These are phyloP conservation scores for Ophiostoma sp. DNA, from an alignment of 2,329 filamentous ascomycete genomes.

Conservation along the genomic window DNA sequence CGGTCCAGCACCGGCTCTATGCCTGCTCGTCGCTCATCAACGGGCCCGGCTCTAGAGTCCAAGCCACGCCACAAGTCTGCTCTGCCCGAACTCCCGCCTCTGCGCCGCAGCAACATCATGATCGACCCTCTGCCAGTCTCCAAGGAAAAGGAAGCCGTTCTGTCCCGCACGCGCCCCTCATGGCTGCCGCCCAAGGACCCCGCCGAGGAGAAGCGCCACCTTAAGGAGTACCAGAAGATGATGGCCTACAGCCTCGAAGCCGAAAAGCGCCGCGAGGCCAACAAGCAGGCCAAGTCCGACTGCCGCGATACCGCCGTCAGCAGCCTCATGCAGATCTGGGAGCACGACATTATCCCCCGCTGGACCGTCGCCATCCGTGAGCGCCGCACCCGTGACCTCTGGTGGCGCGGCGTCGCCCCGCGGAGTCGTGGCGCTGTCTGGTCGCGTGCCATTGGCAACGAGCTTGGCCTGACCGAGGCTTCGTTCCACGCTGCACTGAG, in stretches of 20 bases:
- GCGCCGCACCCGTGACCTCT: conserved; percentile 70
- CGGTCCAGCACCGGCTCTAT: conserved; percentile 42
- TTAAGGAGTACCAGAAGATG: conserved; percentile 84
- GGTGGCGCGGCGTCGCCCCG: conserved; percentile 78
- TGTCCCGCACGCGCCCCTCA: conserved; percentile 76
- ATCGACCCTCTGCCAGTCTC: conserved; percentile 82
- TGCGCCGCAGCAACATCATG: conserved; percentile 75
- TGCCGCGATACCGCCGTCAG: conserved; percentile 57
- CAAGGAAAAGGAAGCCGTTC: conserved; percentile 81
- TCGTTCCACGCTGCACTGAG: conserved; percentile 71
- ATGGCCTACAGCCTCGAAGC: conserved; percentile 65
- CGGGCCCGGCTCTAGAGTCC: conserved; percentile 40
- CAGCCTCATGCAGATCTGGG: conserved; percentile 66
- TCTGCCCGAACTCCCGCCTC: conserved; percentile 66
- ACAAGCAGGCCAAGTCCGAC: conserved; percentile 52
- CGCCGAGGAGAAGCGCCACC: conserved; percentile 83
- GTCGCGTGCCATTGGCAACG: conserved; percentile 71
- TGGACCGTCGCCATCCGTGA: conserved; percentile 72
- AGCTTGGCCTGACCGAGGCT: conserved; percentile 64
- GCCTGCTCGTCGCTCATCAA: conserved; percentile 38
- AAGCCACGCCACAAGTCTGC: conserved; percentile 64
- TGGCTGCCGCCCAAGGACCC: conserved; percentile 88
- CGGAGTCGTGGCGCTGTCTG: conserved; percentile 69
- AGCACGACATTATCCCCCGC: conserved; percentile 72
- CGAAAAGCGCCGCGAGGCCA: conserved; percentile 59